Percentiles rank a stretch among this genome's conserved stretches.
These are phyloP conservation scores for Candida multigemmis DNA, from an alignment of 805 yeast genomes.

Conservation along the genomic window DNA sequence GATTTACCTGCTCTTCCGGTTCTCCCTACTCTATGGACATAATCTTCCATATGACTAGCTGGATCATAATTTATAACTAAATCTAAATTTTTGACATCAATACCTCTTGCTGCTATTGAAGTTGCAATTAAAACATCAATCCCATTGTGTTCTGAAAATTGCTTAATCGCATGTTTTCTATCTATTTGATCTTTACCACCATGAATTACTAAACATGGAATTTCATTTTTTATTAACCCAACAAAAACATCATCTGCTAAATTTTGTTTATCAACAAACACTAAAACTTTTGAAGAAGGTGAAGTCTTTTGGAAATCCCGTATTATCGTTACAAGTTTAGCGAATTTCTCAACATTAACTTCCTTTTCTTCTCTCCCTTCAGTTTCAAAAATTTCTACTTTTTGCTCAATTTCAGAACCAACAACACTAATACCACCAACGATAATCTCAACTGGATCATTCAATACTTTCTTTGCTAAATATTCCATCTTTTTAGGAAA, in stretches of 20 bases:
- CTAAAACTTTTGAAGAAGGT: conserved; percentile 45
- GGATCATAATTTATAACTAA: conserved; percentile 67
- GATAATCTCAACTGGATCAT: conserved; percentile 62
- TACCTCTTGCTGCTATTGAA: conserved; percentile 89
- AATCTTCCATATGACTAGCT: conserved; percentile 88
- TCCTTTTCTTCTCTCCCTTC: conserved; percentile 30
- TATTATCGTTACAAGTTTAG: conserved; percentile 44
- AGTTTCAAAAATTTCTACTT: conserved; percentile 51
- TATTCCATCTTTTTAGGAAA: conserved; percentile 75
- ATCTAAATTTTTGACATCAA: conserved; percentile 81
- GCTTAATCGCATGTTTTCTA: conserved; percentile 63
- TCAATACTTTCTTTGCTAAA: conserved; percentile 58
- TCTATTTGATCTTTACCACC: conserved; percentile 90
- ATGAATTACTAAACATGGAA: conserved; percentile 64
- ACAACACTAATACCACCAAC: conserved; percentile 79
- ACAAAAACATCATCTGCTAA: conserved; percentile 65
- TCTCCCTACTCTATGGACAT: conserved; percentile 91
- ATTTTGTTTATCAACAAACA: conserved; percentile 87
- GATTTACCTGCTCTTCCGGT: conserved; percentile 85
- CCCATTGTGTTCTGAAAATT: conserved; percentile 43
- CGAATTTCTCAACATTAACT: conserved; percentile 38
- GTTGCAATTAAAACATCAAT: conserved; percentile 75
- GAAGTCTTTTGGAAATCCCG: conserved; percentile 29
- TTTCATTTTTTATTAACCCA: conserved; percentile 42
- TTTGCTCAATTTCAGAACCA: conserved; percentile 71